Evolutionary conservation across 257 asterid genomes (phyloP).

Genomic region (Striga asiatica): DNA sequence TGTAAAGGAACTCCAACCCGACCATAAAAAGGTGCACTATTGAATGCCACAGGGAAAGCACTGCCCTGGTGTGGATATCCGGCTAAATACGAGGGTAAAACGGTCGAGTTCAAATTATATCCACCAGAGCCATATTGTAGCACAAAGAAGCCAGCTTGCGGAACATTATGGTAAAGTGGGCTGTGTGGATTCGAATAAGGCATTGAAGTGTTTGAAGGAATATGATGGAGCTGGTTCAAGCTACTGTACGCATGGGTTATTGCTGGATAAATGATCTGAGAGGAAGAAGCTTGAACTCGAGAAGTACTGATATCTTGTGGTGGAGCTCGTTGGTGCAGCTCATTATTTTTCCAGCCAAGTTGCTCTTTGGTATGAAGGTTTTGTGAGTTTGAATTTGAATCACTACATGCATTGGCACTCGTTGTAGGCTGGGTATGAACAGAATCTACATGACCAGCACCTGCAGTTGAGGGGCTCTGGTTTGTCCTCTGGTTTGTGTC

Average conservation of each 20-base stretch:
- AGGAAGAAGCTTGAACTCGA: constrained; percentile 15
- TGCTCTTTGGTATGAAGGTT: constrained; percentile 14
- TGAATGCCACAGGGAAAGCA: constrained; percentile 17
- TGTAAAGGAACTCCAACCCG: constrained; percentile 25
- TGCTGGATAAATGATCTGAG: constrained; percentile 26
- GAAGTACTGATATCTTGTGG: constrained; percentile 15
- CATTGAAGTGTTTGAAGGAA: constrained; percentile 15
- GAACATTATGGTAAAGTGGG: constrained; percentile 21
- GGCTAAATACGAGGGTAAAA: constrained; percentile 20
- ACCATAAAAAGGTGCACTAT: constrained; percentile 16
- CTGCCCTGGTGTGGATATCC: constrained; percentile 28
- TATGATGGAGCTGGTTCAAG: constrained; percentile 21
- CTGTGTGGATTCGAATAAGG: constrained; percentile 19
- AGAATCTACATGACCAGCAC: background rate
- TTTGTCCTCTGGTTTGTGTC: background rate
- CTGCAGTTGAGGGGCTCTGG: constrained; percentile 6
- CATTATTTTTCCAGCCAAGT: too few species aligned
- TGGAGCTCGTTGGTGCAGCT: too few species aligned
- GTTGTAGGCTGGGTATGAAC: constrained; percentile 3
- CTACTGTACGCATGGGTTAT: constrained; percentile 19
- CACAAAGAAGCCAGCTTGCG: constrained; percentile 22
- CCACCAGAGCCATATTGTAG: constrained; percentile 29
- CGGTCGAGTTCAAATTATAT: constrained; percentile 21
- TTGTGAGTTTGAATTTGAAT: constrained; percentile 9
- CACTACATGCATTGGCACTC: background rate